Base-by-base conservation (phyloP, 441 rosid genomes). In the Omphalea diandra region DNA sequence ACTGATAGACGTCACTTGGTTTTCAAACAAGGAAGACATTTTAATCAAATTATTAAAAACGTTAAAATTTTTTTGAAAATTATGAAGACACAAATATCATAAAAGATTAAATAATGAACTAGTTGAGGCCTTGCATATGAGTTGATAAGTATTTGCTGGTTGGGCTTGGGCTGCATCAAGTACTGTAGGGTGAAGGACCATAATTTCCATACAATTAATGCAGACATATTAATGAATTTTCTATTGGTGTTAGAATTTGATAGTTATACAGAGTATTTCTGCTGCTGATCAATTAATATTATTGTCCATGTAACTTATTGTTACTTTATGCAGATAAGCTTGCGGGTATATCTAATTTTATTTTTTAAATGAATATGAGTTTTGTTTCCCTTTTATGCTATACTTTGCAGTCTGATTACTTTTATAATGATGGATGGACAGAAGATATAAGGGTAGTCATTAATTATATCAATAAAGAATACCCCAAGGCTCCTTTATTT, bases 371-470 rank as follows among this genome's bases (percentile, higher is more conserved):
- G 47, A 61, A 38, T 7, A 0, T 63, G 29, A 52, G 3, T 6
- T 53, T 63, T 64, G 7, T 2, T 32, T 22, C 8, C 11, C 58
- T 35, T 49, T 40, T 2, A 12, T 31, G 35, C 22, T 18, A 68
- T 40, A 12, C 10, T 26, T 46, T 77, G 80, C 87, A 93, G 98
- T 88, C 98, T n/a, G 98, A 90, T 85, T 82, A 88, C 79, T 87
- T 93, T 72, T 93, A 90, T 67, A 90, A 88, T 85, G 97, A 95
- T 78, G 98, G 97, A 55, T 88, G 90, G 89, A 90, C 98, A 31
- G 93, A 85, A 79, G 98, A 93, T 77, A 15, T 83, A 10, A 71
- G 92, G 33, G 77, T 68, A 7, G 83, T 90, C 65, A 67, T 88
- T 68, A 80, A 67, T 63, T 71, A 83, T 79, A 87, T 93, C 65